Evolutionary conservation across 2,329 filamentous ascomycete species (phyloP).

Genomic region (Nothopassalora personata): DNA sequence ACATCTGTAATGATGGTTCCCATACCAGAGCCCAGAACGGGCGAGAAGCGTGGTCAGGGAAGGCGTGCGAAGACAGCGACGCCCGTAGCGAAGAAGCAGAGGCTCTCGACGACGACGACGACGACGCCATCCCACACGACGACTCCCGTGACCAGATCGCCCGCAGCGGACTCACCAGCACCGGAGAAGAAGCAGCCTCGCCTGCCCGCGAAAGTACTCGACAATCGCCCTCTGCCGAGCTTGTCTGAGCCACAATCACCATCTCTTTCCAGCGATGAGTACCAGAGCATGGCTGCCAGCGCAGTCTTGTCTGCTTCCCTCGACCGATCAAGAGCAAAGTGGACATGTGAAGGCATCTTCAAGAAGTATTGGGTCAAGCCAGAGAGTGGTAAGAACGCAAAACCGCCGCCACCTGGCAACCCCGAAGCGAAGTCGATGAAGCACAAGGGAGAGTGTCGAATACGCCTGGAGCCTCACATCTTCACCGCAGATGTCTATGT

Average conservation of each 20-base stretch:
- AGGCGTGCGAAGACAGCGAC: slow-evolving; percentile 18
- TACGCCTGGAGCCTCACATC: slow-evolving; percentile 74
- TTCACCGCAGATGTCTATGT: slow-evolving; percentile 70
- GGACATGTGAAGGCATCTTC: slow-evolving; percentile 63
- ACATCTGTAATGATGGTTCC: not conserved
- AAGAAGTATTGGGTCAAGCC: slow-evolving; percentile 76
- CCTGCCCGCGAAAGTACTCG: slow-evolving; percentile 58
- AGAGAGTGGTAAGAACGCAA: slow-evolving; percentile 59
- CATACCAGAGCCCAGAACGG: slow-evolving; percentile 8
- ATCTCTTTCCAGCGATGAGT: slow-evolving; percentile 59
- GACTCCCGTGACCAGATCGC: slow-evolving; percentile 10
- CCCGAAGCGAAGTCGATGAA: slow-evolving; percentile 35
- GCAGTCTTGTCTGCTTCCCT: slow-evolving; percentile 71
- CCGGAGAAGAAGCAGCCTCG: slow-evolving; percentile 26
- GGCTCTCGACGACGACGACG: slow-evolving; percentile 7
- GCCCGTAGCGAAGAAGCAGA: slow-evolving; percentile 25
- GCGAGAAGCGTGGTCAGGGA: slow-evolving; percentile 27
- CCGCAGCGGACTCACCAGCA: slow-evolving; percentile 15
- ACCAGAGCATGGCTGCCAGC: slow-evolving; percentile 69
- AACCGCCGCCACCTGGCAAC: slow-evolving; percentile 43
- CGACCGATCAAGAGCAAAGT: slow-evolving; percentile 65
- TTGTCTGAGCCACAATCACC: slow-evolving; percentile 62
- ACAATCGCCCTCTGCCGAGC: slow-evolving; percentile 66
- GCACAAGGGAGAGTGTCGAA: slow-evolving; percentile 63
- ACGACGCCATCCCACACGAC: slow-evolving; percentile 10